Conservation (phyloP, 192 early-diverging fungal species). For the Backusella luteola region DNA sequence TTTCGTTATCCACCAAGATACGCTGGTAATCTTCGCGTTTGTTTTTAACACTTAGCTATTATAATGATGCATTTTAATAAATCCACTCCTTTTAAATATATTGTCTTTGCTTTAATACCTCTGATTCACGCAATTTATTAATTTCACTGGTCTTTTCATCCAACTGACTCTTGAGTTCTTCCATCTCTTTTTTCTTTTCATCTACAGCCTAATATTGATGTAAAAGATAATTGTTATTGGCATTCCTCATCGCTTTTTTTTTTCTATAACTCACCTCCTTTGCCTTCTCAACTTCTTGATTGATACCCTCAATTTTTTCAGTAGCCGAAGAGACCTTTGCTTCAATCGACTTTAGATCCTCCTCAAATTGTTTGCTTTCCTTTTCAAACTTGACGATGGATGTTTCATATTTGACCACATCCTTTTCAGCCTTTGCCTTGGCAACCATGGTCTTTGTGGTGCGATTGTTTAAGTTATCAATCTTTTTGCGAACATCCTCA, state of each 20-base stretch:
- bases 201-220: slow-evolving; percentile 50
- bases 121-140: slow-evolving; percentile 63
- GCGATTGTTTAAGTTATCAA: slow-evolving; percentile 63
- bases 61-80: not conserved
- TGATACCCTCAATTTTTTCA: slow-evolving; percentile 35
- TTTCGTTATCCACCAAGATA: slow-evolving; percentile 53
- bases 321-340: slow-evolving; percentile 17
- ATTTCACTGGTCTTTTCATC: slow-evolving; percentile 64
- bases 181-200: slow-evolving; percentile 65
- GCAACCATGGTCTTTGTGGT: slow-evolving; percentile 73
- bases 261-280: slow-evolving; percentile 7
- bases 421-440: slow-evolving; percentile 75
- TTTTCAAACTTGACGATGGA: slow-evolving; percentile 62
- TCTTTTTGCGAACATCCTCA: slow-evolving; percentile 76
- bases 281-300: not conserved
- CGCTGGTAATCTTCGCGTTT: slow-evolving; percentile 67
- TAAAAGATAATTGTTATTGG: not conserved
- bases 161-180: slow-evolving; percentile 62
- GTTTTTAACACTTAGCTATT: slow-evolving; percentile 53
- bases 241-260: no score
- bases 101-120: slow-evolving; percentile 41
- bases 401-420: slow-evolving; percentile 63
- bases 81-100: not conserved
- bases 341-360: slow-evolving; percentile 30
- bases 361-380: slow-evolving; percentile 62